phyloP scores from a whole-genome alignment of 1,284 basidiomycete genomes.

The Takashimella koratensis region DNA sequence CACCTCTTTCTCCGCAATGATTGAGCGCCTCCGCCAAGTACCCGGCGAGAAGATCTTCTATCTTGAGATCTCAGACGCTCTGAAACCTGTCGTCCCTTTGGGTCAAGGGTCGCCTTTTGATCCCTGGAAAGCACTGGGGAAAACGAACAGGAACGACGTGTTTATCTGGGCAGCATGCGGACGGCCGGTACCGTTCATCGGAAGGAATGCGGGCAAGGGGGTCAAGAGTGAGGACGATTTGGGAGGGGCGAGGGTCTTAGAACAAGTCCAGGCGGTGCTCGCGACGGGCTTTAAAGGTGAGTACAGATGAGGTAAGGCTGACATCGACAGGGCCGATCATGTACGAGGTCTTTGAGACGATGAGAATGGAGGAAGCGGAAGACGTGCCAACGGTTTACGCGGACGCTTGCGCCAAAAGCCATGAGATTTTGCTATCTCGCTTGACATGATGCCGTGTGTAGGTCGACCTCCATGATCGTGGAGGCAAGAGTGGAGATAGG shows the following conservation, averaged over 20 bases:
- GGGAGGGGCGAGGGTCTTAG: conserved; percentile 8
- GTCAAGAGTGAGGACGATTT: conserved; percentile 1
- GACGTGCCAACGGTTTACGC: neutral
- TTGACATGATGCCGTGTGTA: no score
- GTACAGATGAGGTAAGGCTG: neutral
- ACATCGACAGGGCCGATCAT: conserved; percentile 3
- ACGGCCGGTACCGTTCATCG: conserved; percentile 9
- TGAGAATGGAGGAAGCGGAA: conserved; percentile 3
- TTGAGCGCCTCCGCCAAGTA: conserved; percentile 1
- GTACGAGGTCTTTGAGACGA: conserved; percentile 7
- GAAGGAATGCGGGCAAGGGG: conserved; percentile 4
- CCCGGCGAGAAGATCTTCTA: conserved; percentile 16
- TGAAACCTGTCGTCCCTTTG: conserved; percentile 2
- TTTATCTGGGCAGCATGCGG: conserved; percentile 15
- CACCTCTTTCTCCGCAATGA: neutral
- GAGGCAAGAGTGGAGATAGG: no score
- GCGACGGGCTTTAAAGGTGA: conserved; percentile 14
- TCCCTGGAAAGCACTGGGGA: conserved; percentile 1
- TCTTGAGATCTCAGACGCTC: conserved; percentile 10
- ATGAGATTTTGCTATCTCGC: neutral
- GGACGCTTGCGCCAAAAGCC: neutral
- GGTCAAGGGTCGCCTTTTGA: conserved; percentile 8
- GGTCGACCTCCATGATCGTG: no score
- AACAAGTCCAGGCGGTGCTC: conserved; percentile 11
- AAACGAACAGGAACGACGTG: conserved; percentile 2